A percentile compares a stretch with the other conserved stretches of the same genome.
phyloP scores from a whole-genome alignment of 1,284 basidiomycete genomes.

The Pyrrhoderma lamaoense region DNA sequence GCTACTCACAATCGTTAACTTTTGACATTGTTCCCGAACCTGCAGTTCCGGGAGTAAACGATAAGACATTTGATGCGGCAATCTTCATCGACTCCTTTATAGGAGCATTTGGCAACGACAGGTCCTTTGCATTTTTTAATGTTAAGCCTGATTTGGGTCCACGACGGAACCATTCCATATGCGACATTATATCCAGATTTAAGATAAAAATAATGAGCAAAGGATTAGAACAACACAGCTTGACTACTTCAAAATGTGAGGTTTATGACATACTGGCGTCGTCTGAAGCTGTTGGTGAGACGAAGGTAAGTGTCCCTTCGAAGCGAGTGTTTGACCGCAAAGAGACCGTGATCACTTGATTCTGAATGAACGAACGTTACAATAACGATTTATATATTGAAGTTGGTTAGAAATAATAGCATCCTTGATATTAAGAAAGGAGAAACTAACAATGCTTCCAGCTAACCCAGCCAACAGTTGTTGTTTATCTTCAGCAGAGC shows the following conservation, averaged over 20 bases:
- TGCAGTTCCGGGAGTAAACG: slow-evolving; percentile 67
- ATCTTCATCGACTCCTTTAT: slow-evolving; percentile 65
- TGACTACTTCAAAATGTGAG: neutral
- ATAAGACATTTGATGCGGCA: slow-evolving; percentile 61
- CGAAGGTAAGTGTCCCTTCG: slow-evolving; percentile 17
- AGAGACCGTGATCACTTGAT: slow-evolving; percentile 16
- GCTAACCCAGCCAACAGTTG: slow-evolving; percentile 18
- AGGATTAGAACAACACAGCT: slow-evolving; percentile 7
- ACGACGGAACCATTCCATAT: too few relatives aligned
- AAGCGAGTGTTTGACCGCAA: slow-evolving; percentile 15
- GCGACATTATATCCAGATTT: neutral
- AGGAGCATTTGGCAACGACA: slow-evolving; percentile 52
- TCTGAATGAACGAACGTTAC: slow-evolving; percentile 9
- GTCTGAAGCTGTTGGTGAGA: slow-evolving; percentile 16
- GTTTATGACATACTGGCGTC: slow-evolving; percentile 16
- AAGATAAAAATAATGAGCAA: neutral
- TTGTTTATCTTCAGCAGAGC: slow-evolving; percentile 17
- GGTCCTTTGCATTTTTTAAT: slow-evolving; percentile 67
- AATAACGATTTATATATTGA: neutral
- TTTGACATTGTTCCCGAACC: slow-evolving; percentile 53
- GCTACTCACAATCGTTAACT: slow-evolving; percentile 42
- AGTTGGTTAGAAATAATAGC: neutral
- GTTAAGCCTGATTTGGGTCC: slow-evolving; percentile 42
- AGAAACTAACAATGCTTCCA: slow-evolving; percentile 18
- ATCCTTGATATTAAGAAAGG: neutral